Evolutionary conservation across 768 basidiomycete genomes (phyloP).

Genomic region (Kwoniella sp.): DNA sequence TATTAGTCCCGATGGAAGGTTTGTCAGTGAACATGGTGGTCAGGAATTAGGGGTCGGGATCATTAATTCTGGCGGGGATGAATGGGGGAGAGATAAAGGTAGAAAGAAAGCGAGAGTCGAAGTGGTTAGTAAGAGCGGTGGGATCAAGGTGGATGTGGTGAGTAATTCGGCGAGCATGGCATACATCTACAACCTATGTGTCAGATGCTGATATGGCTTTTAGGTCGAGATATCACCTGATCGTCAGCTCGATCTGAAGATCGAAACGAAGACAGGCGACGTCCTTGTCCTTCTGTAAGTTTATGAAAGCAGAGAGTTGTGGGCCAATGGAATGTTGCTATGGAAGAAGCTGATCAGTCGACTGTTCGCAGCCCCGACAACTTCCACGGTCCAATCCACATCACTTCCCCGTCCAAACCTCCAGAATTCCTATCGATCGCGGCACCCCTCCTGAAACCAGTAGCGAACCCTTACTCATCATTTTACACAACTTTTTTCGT

Average conservation of each 20-base stretch:
- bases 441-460: slow-evolving; percentile 25
- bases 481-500: slow-evolving; percentile 42
- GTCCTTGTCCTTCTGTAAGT: slow-evolving; percentile 44
- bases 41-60: slow-evolving; percentile 46
- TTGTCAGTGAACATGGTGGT: slow-evolving; percentile 40
- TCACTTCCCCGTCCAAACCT: slow-evolving; percentile 30
- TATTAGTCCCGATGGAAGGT: slow-evolving; percentile 41
- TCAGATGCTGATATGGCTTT: not conserved
- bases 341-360: too few species aligned
- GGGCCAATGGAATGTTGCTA: too few species aligned
- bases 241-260: slow-evolving; percentile 43
- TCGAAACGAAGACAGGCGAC: slow-evolving; percentile 46
- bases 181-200: not conserved
- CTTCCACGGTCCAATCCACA: slow-evolving; percentile 39
- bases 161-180: slow-evolving; percentile 8
- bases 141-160: slow-evolving; percentile 46
- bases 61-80: slow-evolving; percentile 37
- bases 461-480: slow-evolving; percentile 39
- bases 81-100: slow-evolving; percentile 40
- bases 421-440: slow-evolving; percentile 36
- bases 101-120: slow-evolving; percentile 47
- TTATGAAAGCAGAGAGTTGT: too few species aligned
- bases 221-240: slow-evolving; percentile 42
- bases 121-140: slow-evolving; percentile 35
- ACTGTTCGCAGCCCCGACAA: slow-evolving; percentile 37